Base-by-base conservation (phyloP, 352 stramenopile genomes). In the Pythium rishiriense region DNA sequence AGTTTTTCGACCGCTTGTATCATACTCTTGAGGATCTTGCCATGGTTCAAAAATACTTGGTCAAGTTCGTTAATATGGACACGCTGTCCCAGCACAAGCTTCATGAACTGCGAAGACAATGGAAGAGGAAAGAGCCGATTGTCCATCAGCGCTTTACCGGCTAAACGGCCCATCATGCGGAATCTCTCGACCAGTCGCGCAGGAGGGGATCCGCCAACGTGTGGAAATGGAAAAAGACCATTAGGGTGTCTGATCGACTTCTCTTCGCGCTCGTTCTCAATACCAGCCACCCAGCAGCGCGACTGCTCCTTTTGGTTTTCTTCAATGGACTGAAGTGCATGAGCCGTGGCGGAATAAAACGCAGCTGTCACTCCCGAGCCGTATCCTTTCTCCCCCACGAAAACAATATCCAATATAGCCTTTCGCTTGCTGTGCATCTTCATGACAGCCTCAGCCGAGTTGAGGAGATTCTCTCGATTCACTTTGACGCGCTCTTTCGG, bases 401-500 rank as follows among this genome's bases (percentile, higher is more conserved):
- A 95, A 1, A 94, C 81, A 45, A 95, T 82, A 66, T 95, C 87
- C 31, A 95, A 58, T 21, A 95, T 85, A 26, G 85, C 83, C 64
- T 89, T 90, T 4, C 85, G 83, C 66, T 93, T 94, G 5, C 71
- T 81, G 29, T 95, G 85, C 79, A 93, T 89, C 66, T 93, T 91
- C 83, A 95, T 92, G 7, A 93, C 76, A 4, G 77, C 78, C 22
- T 95, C 83, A 0, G 87, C 87, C 0, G 83, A 93, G 47, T 78
- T 75, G 35, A 95, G 55, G 43, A 95, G 86, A 41, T 90, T 90
- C 19, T 74, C 73, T 21, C 87, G 83, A 55, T 89, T 71, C 10
- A 95, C 83, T 35, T 92, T 93, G 50, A 93, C 87, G n/a, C 85
- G 85, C 53, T 95, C 85, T 66, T 94, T 95, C 11, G 86, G 86